Evolutionary conservation across 768 basidiomycete species (phyloP).

Genomic region (Collybia mongolica): DNA sequence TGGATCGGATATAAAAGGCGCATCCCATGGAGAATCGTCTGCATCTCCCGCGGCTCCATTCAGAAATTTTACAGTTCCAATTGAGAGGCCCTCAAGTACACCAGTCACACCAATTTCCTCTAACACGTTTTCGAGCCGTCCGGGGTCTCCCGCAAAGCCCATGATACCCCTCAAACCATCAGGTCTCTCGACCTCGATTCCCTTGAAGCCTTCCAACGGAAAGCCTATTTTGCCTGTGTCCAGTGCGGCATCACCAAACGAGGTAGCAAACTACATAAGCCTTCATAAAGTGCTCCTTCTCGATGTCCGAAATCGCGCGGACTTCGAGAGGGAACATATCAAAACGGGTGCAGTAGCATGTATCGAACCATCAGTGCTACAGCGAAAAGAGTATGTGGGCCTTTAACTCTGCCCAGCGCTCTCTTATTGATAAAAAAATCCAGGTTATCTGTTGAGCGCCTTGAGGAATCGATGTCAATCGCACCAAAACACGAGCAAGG

Average conservation of each 20-base stretch:
- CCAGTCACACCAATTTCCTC: constrained; percentile 54
- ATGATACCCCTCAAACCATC: constrained; percentile 41
- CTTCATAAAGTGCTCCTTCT: constrained; percentile 70
- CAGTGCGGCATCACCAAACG: constrained; percentile 58
- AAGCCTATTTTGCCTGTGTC: constrained; percentile 55
- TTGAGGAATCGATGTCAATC: constrained; percentile 75
- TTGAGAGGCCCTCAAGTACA: constrained; percentile 68
- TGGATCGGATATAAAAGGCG: constrained; percentile 22
- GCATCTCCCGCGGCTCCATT: constrained; percentile 27
- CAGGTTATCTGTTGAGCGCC: constrained; percentile 62
- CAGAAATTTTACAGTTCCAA: constrained; percentile 38
- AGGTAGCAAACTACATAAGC: constrained; percentile 56
- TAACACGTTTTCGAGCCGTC: constrained; percentile 59
- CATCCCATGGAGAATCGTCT: constrained; percentile 24
- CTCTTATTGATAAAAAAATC: constrained; percentile 2
- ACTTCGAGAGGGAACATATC: constrained; percentile 76
- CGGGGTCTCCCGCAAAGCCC: constrained; percentile 52
- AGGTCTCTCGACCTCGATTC: constrained; percentile 29
- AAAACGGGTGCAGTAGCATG: constrained; percentile 70
- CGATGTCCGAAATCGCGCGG: constrained; percentile 78
- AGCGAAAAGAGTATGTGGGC: constrained; percentile 60
- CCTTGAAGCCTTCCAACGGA: constrained; percentile 29
- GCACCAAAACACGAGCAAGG: constrained; percentile 68
- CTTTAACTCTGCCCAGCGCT: constrained; percentile 1
- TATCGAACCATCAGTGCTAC: constrained; percentile 78